Evolutionary conservation across 2,329 filamentous ascomycete genomes (phyloP).

Genomic region (Hirsutella rhossiliensis): DNA sequence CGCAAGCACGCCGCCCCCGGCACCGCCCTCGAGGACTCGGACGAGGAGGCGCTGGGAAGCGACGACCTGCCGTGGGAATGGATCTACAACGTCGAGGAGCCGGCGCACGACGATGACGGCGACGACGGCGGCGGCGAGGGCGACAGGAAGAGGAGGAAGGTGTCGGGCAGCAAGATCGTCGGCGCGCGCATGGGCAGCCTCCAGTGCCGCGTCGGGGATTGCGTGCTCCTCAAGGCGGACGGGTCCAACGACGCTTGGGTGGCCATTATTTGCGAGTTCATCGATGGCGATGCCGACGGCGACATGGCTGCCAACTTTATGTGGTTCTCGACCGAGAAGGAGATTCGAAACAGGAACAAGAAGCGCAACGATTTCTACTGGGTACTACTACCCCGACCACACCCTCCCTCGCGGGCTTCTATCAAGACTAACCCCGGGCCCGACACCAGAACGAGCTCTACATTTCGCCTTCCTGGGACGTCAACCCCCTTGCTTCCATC

Average conservation of each 20-base stretch:
- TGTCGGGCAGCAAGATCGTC: slow-evolving; percentile 43
- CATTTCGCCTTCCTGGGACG: slow-evolving; percentile 75
- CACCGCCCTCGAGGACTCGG: slow-evolving; percentile 65
- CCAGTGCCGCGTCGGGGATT: slow-evolving; percentile 69
- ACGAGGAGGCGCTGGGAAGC: slow-evolving; percentile 71
- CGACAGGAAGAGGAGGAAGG: slow-evolving; percentile 23
- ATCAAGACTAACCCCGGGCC: not conserved
- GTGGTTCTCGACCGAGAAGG: slow-evolving; percentile 90
- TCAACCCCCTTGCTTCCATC: slow-evolving; percentile 78
- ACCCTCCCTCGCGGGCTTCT: not conserved
- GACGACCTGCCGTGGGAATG: slow-evolving; percentile 70
- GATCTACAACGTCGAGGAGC: slow-evolving; percentile 45
- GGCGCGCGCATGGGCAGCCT: slow-evolving; percentile 77
- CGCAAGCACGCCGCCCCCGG: slow-evolving; percentile 28
- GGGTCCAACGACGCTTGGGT: slow-evolving; percentile 85
- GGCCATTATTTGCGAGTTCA: slow-evolving; percentile 74
- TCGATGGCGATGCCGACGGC: slow-evolving; percentile 51
- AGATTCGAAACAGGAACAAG: slow-evolving; percentile 73
- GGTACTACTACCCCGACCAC: slow-evolving; percentile 26
- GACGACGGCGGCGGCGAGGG: slow-evolving; percentile 16
- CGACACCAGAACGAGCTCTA: slow-evolving; percentile 79
- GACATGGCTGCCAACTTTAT: slow-evolving; percentile 78
- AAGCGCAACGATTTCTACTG: slow-evolving; percentile 70
- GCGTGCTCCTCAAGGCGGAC: slow-evolving; percentile 77
- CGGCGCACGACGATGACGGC: slow-evolving; percentile 10